phyloP scores from a whole-genome alignment of 768 basidiomycete species.

The Macrolepiota dolichaula region DNA sequence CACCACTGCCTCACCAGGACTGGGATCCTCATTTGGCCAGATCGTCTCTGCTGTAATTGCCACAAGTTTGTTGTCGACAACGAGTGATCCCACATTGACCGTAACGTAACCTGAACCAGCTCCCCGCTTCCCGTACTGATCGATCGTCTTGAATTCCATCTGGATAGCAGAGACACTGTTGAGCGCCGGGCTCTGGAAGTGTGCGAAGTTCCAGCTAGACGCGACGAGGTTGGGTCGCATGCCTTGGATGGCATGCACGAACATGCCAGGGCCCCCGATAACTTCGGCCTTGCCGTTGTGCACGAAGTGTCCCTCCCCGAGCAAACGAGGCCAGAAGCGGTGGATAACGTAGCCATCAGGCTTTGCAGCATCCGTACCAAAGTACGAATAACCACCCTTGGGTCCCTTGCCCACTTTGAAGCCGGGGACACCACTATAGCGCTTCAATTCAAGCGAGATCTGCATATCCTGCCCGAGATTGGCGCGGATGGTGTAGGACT shows the following conservation, averaged over 20 bases:
- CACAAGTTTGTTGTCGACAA: conserved; percentile 74
- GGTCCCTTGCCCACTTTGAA: conserved; percentile 90
- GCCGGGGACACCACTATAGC: conserved; percentile 71
- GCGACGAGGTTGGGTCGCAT: conserved; percentile 96
- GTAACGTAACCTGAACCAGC: conserved; percentile 78
- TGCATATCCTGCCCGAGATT: conserved; percentile 80
- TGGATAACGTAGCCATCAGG: conserved; percentile 87
- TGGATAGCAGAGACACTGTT: conserved; percentile 82
- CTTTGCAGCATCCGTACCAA: conserved; percentile 63
- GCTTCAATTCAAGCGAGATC: conserved; percentile 68
- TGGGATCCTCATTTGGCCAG: conserved; percentile 59
- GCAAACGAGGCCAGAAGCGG: conserved; percentile 82
- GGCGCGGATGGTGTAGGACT: conserved; percentile 76
- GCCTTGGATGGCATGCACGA: conserved; percentile 96
- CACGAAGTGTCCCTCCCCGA: conserved; percentile 64
- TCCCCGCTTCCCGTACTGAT: conserved; percentile 75
- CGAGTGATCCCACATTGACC: conserved; percentile 83
- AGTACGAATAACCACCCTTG: conserved; percentile 88
- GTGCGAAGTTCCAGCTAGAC: conserved; percentile 90
- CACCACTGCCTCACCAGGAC: conserved; percentile 33
- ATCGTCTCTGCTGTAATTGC: conserved; percentile 78
- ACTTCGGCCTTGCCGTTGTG: conserved; percentile 56
- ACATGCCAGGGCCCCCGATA: conserved; percentile 72
- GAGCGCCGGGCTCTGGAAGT: conserved; percentile 77
- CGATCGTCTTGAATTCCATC: conserved; percentile 93